Percentiles rank a stretch among this genome's conserved stretches.
Conservation (phyloP, 31 red algal species). For the Porphyra umbilicalis region DNA sequence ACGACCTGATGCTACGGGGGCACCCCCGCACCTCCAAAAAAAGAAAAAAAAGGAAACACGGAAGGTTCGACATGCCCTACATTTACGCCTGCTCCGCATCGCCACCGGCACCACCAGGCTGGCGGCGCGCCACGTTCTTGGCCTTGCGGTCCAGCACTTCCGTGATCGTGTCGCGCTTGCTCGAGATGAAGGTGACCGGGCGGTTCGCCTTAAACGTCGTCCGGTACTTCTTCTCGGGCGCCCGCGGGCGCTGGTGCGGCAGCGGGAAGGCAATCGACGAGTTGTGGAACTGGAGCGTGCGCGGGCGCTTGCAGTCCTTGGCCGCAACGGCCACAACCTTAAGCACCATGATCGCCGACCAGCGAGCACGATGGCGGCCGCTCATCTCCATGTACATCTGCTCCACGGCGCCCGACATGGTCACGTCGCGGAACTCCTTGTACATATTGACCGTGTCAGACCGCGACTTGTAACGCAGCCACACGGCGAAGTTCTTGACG, state of each 20-base stretch:
- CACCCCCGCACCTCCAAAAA: too few relatives aligned
- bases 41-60: too few relatives aligned
- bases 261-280: slow-evolving; percentile 73
- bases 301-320: slow-evolving; percentile 68
- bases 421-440: slow-evolving; percentile 84
- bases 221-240: slow-evolving; percentile 42
- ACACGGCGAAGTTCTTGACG: slow-evolving; percentile 90
- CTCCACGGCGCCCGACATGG: slow-evolving; percentile 82
- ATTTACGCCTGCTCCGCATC: background rate
- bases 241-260: slow-evolving; percentile 69
- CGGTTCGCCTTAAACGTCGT: slow-evolving; percentile 63
- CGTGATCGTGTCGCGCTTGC: slow-evolving; percentile 9
- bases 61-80: too few relatives aligned
- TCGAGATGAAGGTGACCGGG: slow-evolving; percentile 61
- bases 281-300: slow-evolving; percentile 68
- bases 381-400: slow-evolving; percentile 98
- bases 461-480: slow-evolving; percentile 97
- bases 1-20: too few relatives aligned
- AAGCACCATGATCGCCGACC: slow-evolving; percentile 88
- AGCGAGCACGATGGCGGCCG: slow-evolving; percentile 92
- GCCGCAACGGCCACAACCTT: slow-evolving; percentile 52
- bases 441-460: slow-evolving; percentile 98
- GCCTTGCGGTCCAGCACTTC: background rate
- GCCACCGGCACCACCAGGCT: background rate
- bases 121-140: background rate